Base-by-base conservation (phyloP, 2,329 filamentous ascomycete genomes). In the Penicillium digitatum region DNA sequence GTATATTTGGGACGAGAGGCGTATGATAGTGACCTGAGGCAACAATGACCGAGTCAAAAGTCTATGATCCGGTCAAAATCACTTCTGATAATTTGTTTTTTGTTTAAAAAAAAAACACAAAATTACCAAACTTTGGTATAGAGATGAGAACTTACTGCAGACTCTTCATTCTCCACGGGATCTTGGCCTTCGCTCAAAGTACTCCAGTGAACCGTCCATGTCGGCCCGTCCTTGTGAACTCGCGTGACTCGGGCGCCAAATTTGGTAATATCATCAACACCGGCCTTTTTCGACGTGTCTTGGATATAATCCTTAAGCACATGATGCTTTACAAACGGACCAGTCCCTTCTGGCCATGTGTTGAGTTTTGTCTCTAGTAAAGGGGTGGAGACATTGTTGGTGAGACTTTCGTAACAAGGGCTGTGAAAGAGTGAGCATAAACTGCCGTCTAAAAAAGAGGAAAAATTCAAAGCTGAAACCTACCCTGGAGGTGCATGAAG, bases 181-280 rank as follows among this genome's bases (percentile, higher is more conserved):
- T 32, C 27, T 20, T 43, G 24, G 7, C 60, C 54, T 16, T 62
- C 45, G 4, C 59, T 48, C 2, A 85, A 65, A 1, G 74, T 79
- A 5, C 76, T 74, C 14, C 81, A 81, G 2, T 74, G 68, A 0
- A 88, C 71, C 1, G 66, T 64, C 85, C 85, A 88, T 14, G 71
- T 70, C 0, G 58, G 37, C 2, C 67, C 71, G 0, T 69, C 64
- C 63, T 87, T 87, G 1, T 62, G 57, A 0, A 81, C 62, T 3
- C 73, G 69, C 56, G 81, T 80, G 0, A 88, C 86, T n/a, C 81
- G 74, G 0, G 85, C 87, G 42, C 84, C 74, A 61, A 82, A 87
- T 0, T 72, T 64, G 0, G 82, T 83, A 9, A 76, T 64, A 0
- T 74, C 67, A 3, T 82, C 68, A 0, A 87, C 79, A 0, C 79